Evolutionary conservation across 495 filamentous ascomycete species (phyloP).

Genomic region (Penicillium nucicola): DNA sequence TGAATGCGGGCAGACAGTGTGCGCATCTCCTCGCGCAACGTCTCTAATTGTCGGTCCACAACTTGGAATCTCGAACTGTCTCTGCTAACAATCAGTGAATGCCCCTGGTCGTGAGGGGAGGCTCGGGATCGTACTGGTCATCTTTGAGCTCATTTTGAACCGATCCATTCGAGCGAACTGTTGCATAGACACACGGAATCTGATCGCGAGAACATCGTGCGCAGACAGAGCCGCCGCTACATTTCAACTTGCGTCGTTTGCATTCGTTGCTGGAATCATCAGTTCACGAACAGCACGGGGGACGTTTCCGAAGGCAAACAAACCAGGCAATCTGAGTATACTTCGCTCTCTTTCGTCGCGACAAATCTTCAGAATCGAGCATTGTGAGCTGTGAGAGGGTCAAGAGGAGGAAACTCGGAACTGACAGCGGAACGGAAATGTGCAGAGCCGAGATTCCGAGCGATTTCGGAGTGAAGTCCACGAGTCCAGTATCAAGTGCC

Average conservation of each 20-base stretch:
- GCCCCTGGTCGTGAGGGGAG: background rate
- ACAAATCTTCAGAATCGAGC: background rate
- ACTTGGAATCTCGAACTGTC: conserved; percentile 17
- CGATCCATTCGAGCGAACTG: conserved; percentile 7
- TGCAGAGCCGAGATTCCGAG: too few relatives aligned
- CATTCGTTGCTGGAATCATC: conserved; percentile 64
- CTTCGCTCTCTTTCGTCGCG: conserved; percentile 33
- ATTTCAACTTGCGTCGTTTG: conserved; percentile 89
- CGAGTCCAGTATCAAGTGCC: too few relatives aligned
- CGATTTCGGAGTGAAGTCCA: too few relatives aligned
- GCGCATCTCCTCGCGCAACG: conserved; percentile 31
- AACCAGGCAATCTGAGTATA: conserved; percentile 41
- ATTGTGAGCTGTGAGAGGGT: background rate
- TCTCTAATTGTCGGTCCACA: conserved; percentile 30
- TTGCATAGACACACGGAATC: conserved; percentile 64
- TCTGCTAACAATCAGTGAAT: conserved; percentile 13
- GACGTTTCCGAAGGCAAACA: background rate
- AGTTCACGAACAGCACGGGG: conserved; percentile 6
- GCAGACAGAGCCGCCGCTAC: conserved; percentile 76
- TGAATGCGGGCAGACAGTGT: conserved; percentile 31
- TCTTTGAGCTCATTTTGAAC: conserved; percentile 12
- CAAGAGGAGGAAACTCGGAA: too few relatives aligned
- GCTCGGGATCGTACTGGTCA: conserved; percentile 16
- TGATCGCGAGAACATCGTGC: conserved; percentile 66
- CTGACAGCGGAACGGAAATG: too few relatives aligned